Evolutionary conservation across 2,329 filamentous ascomycete species (phyloP), one percentile per base, ranked within the genome.

Genomic region (Chaetoscypha palmicola): DNA sequence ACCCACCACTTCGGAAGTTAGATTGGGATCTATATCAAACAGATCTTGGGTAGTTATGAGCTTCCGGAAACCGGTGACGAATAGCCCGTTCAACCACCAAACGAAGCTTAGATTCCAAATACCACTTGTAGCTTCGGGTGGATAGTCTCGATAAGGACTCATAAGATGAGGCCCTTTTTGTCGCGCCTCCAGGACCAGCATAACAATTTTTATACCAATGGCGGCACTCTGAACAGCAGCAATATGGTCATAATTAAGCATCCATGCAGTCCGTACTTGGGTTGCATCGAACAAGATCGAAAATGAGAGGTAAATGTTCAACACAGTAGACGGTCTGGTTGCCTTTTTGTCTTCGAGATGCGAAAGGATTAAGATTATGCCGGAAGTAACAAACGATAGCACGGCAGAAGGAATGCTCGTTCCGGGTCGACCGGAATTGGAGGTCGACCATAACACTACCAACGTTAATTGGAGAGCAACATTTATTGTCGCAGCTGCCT

Each of bases 61-160:
- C 8, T 52, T 59, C 2, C 49, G 46, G 36, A 57, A 65, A 1
- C 65, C 64, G 9, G 36, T 40, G 5, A 49, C 26, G 43, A 68
- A 61, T 4, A 67, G 43, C 2, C 46, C 48, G 41, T 63, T 64
- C 1, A 67, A 43, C 65, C 64, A 68, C 53, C 53, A 63, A 44
- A 64, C 63, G 22, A 65, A 48, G 11, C 56, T 55, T 14, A 58
- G 55, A 22, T 49, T 60, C 31, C 65, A 58, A 10, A 66, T 51
- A 4, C 62, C 58, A 30, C 56, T 58, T 3, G 55, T 61, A 12
- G 60, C 55, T 45, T 67, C 65, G 1, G 48, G 51, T 5, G 52
- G 40, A 20, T 48, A 47, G 3, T 32, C 23, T 9, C 42, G 43
- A 28, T 56, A 56, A 4, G 48, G 45, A 3, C 30, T 26, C 10